phyloP scores from a whole-genome alignment of 345 rosid species.

The Psidium guajava region DNA sequence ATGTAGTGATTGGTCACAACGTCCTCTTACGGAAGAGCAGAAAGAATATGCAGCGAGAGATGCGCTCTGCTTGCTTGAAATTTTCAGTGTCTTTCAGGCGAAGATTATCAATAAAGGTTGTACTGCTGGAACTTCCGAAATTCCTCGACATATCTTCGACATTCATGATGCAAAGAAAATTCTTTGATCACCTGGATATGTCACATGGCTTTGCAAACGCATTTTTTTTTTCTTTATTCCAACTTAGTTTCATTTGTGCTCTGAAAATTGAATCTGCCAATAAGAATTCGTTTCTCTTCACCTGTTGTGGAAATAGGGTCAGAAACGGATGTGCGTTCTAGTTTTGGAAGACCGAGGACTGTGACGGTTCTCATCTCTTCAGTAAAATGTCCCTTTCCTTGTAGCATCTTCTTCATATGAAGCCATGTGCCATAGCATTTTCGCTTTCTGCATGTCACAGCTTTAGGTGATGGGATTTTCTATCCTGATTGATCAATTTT shows the following conservation, averaged over 20 bases:
- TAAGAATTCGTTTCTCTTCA: neutral
- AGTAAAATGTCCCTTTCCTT: neutral
- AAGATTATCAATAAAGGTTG: slow-evolving; percentile 46
- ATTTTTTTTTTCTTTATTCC: neutral
- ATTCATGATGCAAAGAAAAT: neutral
- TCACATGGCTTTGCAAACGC: neutral
- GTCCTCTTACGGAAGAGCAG: slow-evolving; percentile 93
- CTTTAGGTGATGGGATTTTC: neutral
- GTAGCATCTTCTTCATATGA: neutral
- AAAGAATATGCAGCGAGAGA: slow-evolving; percentile 76
- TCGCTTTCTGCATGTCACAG: neutral
- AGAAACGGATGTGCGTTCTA: neutral
- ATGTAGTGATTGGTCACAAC: slow-evolving; percentile 96
- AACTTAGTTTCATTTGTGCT: neutral
- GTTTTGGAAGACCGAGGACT: neutral
- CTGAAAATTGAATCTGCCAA: neutral
- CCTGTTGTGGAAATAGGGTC: neutral
- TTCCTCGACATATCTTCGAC: neutral
- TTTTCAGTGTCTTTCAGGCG: slow-evolving; percentile 45
- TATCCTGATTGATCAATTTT: neutral
- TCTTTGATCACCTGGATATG: neutral
- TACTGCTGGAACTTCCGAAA: neutral
- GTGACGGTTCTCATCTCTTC: neutral
- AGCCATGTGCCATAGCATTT: neutral
- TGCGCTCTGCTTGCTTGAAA: slow-evolving; percentile 79